Base-by-base conservation (phyloP, 768 basidiomycete genomes). In the Lepiota brunneoincarnata region DNA sequence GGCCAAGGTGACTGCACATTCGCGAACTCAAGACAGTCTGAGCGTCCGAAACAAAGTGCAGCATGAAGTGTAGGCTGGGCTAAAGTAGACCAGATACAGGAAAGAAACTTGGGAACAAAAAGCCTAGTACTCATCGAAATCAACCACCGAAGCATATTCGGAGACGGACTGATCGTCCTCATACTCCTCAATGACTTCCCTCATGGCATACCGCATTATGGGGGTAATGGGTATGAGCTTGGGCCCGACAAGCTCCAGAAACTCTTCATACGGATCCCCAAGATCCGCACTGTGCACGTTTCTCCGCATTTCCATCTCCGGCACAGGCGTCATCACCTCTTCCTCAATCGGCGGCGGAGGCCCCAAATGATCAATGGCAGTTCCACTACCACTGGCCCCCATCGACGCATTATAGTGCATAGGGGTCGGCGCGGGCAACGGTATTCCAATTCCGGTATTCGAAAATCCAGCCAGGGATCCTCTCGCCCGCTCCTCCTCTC, bases 151-250 rank as follows among this genome's bases (percentile, higher is more conserved):
- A 14, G 87, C 89, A 62, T 91, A 91, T 58, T 91, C 89, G 6
- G 87, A 89, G 31, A 84, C 78, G 12, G 85, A 85, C 63, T 78
- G 79, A 55, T 84, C 81, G 58, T 90, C 86, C 59, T 91, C 84
- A 59, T 90, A 92, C 69, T 93, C 91, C 62, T 82, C 79, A 15
- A 93, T 81, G 7, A 93, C 90, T 64, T 89, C 85, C 47, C 82
- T 74, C 89, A 93, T 93, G 43, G 91, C 91, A 66, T 74, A 90
- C 24, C 85, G 75, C 83, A 92, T 89, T 55, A 93, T 88, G 2
- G 90, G 89, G 2, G 89, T 87, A 15, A 81, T 79, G 7, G 91
- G 86, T 28, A 90, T 76, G 53, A 93, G 64, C 66, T 87, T 87
- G 11, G 91, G 90, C 10, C 89, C 89, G 31, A 90, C 75, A 23